phyloP scores from a whole-genome alignment of 2,329 filamentous ascomycete genomes.

The Dactylellina cionopaga region DNA sequence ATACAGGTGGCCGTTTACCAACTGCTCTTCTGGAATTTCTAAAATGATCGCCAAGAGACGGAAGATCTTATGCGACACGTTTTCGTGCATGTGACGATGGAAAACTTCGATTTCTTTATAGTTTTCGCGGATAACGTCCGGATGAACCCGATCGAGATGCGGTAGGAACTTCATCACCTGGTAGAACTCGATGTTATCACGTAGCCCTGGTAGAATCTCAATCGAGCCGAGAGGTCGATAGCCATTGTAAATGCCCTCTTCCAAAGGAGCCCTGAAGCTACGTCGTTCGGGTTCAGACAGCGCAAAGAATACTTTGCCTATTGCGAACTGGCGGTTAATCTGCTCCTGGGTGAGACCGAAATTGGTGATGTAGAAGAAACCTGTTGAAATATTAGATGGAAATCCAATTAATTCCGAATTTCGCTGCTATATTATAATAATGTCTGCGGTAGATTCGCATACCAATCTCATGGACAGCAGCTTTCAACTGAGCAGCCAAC shows the following conservation, averaged over 20 bases:
- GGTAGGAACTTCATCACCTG: constrained; percentile 70
- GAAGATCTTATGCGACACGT: constrained; percentile 69
- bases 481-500: constrained; percentile 67
- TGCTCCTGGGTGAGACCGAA: constrained; percentile 71
- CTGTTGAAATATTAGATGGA: constrained; percentile 56
- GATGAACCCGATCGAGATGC: constrained; percentile 63
- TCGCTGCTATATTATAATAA: neutral
- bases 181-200: constrained; percentile 70
- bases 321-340: constrained; percentile 70
- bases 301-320: constrained; percentile 69
- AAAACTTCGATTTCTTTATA: constrained; percentile 69
- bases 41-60: constrained; percentile 71
- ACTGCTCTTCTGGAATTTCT: constrained; percentile 69
- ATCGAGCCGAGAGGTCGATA: constrained; percentile 65
- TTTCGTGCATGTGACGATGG: constrained; percentile 65
- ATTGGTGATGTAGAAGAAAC: constrained; percentile 73
- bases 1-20: constrained; percentile 69
- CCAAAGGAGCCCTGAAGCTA: constrained; percentile 67
- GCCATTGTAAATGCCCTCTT: constrained; percentile 68
- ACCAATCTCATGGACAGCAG: constrained; percentile 65
- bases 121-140: constrained; percentile 64
- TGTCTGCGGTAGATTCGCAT: neutral
- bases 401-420: neutral
- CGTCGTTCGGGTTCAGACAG: constrained; percentile 70
- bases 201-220: constrained; percentile 57